Evolutionary conservation across 345 rosid species (phyloP).

Genomic region (Euphorbia peplus): DNA sequence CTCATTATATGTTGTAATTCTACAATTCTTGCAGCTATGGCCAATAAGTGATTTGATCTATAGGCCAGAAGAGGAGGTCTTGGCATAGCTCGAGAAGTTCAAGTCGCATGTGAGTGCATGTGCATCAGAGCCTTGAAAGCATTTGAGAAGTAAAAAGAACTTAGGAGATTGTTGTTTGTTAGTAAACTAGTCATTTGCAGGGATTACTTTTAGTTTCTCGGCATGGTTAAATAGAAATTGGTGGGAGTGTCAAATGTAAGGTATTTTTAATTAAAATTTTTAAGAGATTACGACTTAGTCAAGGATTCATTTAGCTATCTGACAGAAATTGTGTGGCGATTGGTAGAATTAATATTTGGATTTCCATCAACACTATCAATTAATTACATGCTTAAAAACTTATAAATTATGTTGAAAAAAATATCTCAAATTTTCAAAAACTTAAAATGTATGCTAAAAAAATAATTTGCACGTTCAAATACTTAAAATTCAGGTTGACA

Average conservation of each 20-base stretch:
- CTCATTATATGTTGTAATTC: not conserved
- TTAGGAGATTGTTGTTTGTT: not conserved
- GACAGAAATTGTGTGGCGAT: not conserved
- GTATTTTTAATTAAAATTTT: not conserved
- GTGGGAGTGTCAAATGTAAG: not conserved
- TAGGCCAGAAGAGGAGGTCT: conserved; percentile 85
- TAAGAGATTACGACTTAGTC: not conserved
- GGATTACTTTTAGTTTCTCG: conserved; percentile 3
- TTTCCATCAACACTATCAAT: too few species aligned
- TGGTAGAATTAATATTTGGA: not conserved
- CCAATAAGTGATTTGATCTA: conserved; percentile 83
- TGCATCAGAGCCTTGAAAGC: conserved; percentile 51
- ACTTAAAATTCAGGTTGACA: too few species aligned
- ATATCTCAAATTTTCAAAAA: too few species aligned
- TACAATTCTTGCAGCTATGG: conserved; percentile 61
- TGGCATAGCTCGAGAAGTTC: conserved; percentile 83
- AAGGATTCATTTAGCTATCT: not conserved
- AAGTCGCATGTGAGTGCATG: conserved; percentile 67
- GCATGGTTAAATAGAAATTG: not conserved
- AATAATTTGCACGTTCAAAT: too few species aligned
- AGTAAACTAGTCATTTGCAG: not conserved
- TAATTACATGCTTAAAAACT: too few species aligned
- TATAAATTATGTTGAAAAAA: too few species aligned
- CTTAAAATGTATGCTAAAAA: too few species aligned
- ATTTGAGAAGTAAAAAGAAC: not conserved